phyloP scores from a whole-genome alignment of 2,329 filamentous ascomycete species.

The Didymosphaeria variabile region DNA sequence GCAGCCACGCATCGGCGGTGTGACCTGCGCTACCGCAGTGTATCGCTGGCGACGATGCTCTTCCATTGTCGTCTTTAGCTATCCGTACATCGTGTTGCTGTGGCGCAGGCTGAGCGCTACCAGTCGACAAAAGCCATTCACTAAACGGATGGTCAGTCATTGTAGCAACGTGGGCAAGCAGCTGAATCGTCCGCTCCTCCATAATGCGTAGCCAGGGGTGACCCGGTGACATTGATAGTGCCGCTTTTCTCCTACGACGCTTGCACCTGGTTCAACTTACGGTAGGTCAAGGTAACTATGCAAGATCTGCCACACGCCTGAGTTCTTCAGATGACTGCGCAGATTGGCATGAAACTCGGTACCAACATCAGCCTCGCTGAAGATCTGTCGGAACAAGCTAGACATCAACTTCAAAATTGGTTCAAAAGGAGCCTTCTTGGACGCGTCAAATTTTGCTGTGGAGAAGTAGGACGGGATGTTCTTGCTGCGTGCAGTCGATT shows the following conservation, averaged over 20 bases:
- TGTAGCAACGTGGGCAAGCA: background rate
- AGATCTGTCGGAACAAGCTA: constrained; percentile 70
- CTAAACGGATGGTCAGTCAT: background rate
- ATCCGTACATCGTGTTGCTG: constrained; percentile 34
- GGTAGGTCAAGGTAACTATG: constrained; percentile 68
- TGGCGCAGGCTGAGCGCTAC: constrained; percentile 30
- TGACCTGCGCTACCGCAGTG: constrained; percentile 47
- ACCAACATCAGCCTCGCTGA: constrained; percentile 69
- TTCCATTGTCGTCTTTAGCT: constrained; percentile 24
- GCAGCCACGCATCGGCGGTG: constrained; percentile 57
- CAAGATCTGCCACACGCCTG: constrained; percentile 63
- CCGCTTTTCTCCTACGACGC: background rate
- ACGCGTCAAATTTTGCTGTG: constrained; percentile 67
- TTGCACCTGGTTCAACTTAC: background rate
- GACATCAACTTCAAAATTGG: constrained; percentile 68
- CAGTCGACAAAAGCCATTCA: constrained; percentile 67
- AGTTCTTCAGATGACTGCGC: constrained; percentile 62
- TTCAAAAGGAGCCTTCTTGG: constrained; percentile 68
- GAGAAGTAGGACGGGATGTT: constrained; percentile 63
- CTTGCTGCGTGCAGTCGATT: constrained; percentile 63
- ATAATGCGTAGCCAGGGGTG: too few species aligned
- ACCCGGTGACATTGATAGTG: too few species aligned
- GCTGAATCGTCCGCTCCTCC: too few species aligned
- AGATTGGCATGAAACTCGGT: constrained; percentile 69
- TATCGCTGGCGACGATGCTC: constrained; percentile 46